Evolutionary conservation across 2,329 filamentous ascomycete genomes (phyloP).

Genomic region (Colletotrichum somersetense): DNA sequence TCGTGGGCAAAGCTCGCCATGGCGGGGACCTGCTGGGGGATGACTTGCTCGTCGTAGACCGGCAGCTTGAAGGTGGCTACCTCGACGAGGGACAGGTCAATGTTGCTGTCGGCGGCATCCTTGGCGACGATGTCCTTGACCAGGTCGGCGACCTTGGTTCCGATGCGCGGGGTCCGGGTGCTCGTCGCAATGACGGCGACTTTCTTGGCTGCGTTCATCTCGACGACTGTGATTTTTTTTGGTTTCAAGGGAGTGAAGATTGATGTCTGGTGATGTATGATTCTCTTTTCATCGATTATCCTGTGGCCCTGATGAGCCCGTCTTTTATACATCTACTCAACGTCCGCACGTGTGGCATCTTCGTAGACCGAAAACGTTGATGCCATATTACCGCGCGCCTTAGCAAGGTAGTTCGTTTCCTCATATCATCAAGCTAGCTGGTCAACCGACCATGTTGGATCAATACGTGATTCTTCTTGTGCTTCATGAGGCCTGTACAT

Average conservation of each 20-base stretch:
- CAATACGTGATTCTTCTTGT: not conserved
- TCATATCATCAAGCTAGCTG: no score
- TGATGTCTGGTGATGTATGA: no score
- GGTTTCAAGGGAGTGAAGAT: not conserved
- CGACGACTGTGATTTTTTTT: not conserved
- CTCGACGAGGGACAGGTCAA: constrained; percentile 51
- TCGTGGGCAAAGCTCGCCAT: constrained; percentile 53
- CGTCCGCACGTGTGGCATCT: not conserved
- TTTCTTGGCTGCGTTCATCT: constrained; percentile 22
- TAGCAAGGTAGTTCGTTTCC: no score
- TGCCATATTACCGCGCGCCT: not conserved
- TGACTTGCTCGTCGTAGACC: constrained; percentile 57
- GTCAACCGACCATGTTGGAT: not conserved
- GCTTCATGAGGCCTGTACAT: not conserved
- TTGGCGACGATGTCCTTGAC: constrained; percentile 48
- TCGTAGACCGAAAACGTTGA: not conserved
- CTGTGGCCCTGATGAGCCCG: not conserved
- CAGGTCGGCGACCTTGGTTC: constrained; percentile 51
- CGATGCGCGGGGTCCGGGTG: constrained; percentile 51
- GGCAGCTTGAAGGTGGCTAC: constrained; percentile 57
- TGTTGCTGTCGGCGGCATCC: constrained; percentile 40
- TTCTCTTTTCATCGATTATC: not conserved
- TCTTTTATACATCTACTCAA: not conserved
- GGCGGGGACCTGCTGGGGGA: constrained; percentile 55
- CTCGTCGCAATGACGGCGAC: constrained; percentile 55